Evolutionary conservation across 192 early-diverging fungal genomes (phyloP).

Genomic region (Anaeromyces robustus): DNA sequence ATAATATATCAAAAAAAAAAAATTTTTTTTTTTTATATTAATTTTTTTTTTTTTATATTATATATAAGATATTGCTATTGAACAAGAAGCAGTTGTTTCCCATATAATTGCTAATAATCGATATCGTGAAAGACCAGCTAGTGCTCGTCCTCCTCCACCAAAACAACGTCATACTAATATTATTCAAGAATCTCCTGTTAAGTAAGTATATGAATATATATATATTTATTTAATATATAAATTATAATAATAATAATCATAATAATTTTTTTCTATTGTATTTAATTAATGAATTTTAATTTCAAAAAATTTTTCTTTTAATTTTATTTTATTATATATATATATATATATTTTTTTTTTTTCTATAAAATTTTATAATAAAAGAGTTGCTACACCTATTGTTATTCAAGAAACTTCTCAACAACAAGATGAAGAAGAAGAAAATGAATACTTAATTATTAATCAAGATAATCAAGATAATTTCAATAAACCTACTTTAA

Average conservation of each 20-base stretch:
- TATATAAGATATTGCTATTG: background rate
- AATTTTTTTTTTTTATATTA: no score
- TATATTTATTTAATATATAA: no score
- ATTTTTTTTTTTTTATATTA: no score
- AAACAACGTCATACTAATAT: conserved; percentile 12
- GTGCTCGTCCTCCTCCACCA: conserved; percentile 31
- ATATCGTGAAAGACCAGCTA: conserved; percentile 28
- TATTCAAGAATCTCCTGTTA: background rate
- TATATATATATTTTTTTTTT: conserved; percentile 2
- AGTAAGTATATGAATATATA: no score
- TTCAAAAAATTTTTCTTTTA: no score
- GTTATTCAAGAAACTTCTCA: conserved; percentile 18
- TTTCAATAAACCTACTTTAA: background rate
- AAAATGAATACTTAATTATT: conserved; percentile 20
- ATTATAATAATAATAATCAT: no score
- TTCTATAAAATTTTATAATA: conserved; percentile 4
- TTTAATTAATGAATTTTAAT: no score
- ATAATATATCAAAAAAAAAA: no score
- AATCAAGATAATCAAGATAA: conserved; percentile 13
- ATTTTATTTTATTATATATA: no score
- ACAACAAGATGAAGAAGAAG: conserved; percentile 24
- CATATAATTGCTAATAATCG: conserved; percentile 4
- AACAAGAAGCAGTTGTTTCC: background rate
- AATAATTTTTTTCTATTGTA: no score
- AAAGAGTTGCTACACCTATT: conserved; percentile 9